These are phyloP conservation scores for Sisymbrium irio DNA, from an alignment of 345 rosid species.

Conservation along the genomic window DNA sequence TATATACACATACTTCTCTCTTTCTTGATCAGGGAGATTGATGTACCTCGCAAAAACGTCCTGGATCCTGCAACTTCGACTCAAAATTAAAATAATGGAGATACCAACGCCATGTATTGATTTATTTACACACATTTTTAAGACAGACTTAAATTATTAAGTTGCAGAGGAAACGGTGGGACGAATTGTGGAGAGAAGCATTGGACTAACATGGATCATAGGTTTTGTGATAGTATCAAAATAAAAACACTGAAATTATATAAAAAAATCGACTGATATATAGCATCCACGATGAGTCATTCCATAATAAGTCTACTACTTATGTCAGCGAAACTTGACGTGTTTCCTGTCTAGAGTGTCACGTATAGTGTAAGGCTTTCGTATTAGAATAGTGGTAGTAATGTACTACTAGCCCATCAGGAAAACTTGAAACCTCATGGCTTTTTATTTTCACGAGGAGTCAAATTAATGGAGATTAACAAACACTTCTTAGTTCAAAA, in stretches of 20 bases:
- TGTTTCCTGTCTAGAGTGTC: neutral
- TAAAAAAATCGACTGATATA: neutral
- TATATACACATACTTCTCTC: constrained; percentile 47
- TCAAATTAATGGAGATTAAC: neutral
- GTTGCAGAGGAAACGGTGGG: neutral
- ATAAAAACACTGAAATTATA: no score
- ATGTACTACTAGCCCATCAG: neutral
- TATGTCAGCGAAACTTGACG: neutral
- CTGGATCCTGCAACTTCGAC: constrained; percentile 46
- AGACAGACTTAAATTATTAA: neutral
- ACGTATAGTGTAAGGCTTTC: neutral
- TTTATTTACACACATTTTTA: neutral
- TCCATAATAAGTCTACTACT: constrained; percentile 13
- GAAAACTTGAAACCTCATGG: no score
- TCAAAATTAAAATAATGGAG: neutral
- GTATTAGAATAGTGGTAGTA: neutral
- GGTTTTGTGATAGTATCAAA: neutral
- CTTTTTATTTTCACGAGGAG: neutral
- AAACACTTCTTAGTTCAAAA: no score
- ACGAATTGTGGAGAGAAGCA: neutral
- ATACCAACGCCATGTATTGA: neutral
- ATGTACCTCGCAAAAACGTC: constrained; percentile 67
- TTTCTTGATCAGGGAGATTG: constrained; percentile 62
- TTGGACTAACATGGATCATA: neutral
- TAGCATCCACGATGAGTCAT: neutral